Conservation (phyloP, 2,329 filamentous ascomycete genomes). For the Penicillium sp. region DNA sequence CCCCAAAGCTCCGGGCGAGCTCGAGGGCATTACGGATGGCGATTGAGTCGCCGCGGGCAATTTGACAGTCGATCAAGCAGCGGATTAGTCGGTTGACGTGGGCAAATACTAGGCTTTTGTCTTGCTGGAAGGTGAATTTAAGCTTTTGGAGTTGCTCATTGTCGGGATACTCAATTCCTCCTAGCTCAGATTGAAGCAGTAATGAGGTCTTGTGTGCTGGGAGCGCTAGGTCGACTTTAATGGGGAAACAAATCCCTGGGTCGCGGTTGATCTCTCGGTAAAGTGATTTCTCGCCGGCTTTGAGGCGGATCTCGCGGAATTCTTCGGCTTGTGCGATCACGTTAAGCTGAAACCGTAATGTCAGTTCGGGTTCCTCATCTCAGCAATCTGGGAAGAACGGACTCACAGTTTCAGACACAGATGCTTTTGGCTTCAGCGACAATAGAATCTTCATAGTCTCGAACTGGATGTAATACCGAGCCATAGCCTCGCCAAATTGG, state of each 20-base stretch:
- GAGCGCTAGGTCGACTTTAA: conserved; percentile 65
- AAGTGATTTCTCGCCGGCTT: conserved; percentile 63
- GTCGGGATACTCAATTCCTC: conserved; percentile 61
- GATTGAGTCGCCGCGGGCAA: conserved; percentile 61
- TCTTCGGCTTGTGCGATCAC: conserved; percentile 67
- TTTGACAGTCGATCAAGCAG: conserved; percentile 73
- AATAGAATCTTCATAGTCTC: conserved; percentile 74
- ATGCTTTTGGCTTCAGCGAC: conserved; percentile 58
- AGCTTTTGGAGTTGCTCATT: conserved; percentile 58
- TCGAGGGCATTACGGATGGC: conserved; percentile 69
- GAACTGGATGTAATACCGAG: conserved; percentile 75
- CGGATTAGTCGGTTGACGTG: conserved; percentile 67
- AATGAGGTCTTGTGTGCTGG: conserved; percentile 73
- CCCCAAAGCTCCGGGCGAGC: conserved; percentile 71
- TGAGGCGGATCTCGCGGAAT: conserved; percentile 70
- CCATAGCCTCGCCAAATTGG: conserved; percentile 76
- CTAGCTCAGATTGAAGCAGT: conserved; percentile 72
- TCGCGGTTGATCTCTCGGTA: conserved; percentile 73
- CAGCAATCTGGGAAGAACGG: background rate
- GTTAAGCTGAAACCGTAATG: conserved; percentile 53
- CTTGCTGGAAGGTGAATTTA: conserved; percentile 56
- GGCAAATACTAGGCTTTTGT: conserved; percentile 65
- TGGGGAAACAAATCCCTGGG: conserved; percentile 65
- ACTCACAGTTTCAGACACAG: conserved; percentile 67
- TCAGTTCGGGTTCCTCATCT: conserved; percentile 7